A percentile compares a stretch with the other conserved stretches of the same genome.
These are phyloP conservation scores for Phlebiopsis gigantea DNA, from an alignment of 768 basidiomycete species.

Conservation along the genomic window DNA sequence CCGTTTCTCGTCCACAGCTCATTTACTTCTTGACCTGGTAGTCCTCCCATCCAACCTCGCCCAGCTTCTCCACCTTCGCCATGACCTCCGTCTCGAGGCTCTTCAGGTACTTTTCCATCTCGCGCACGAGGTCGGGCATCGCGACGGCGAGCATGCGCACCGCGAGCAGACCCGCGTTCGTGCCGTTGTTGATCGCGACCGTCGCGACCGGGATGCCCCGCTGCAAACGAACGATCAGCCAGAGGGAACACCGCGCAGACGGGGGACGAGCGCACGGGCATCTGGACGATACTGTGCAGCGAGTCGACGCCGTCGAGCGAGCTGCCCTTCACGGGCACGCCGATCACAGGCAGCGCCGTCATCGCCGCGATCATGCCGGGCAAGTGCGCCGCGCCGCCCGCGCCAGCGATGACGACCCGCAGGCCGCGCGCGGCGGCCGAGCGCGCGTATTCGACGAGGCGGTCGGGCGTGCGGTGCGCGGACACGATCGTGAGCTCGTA, in stretches of 20 bases:
- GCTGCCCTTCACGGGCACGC: conserved; percentile 95
- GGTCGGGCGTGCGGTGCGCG: conserved; percentile 89
- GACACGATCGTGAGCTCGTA: conserved; percentile 96
- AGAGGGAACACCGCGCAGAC: conserved; percentile 26
- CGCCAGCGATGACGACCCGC: conserved; percentile 84
- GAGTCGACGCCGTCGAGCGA: conserved; percentile 93
- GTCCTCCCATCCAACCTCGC: conserved; percentile 80
- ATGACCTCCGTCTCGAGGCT: conserved; percentile 70
- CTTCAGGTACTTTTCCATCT: conserved; percentile 73
- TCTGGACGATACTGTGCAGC: conserved; percentile 96
- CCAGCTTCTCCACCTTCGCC: conserved; percentile 70
- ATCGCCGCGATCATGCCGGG: conserved; percentile 98
- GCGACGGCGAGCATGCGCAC: conserved; percentile 82
- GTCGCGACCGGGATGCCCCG: conserved; percentile 96
- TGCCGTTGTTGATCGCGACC: conserved; percentile 93
- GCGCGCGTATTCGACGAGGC: conserved; percentile 78
- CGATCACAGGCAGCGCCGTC: conserved; percentile 89
- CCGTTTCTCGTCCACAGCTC: too few relatives aligned
- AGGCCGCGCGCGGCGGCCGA: conserved; percentile 64
- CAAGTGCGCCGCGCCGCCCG: conserved; percentile 97
- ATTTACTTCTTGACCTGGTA: conserved; percentile 55
- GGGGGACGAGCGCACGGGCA: too few relatives aligned
- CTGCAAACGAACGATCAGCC: conserved; percentile 35
- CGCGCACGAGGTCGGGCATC: conserved; percentile 55
- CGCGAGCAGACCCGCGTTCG: conserved; percentile 89